These are phyloP conservation scores for Oryza meridionalis DNA, from an alignment of 176 grass and related monocot species.

Conservation along the genomic window DNA sequence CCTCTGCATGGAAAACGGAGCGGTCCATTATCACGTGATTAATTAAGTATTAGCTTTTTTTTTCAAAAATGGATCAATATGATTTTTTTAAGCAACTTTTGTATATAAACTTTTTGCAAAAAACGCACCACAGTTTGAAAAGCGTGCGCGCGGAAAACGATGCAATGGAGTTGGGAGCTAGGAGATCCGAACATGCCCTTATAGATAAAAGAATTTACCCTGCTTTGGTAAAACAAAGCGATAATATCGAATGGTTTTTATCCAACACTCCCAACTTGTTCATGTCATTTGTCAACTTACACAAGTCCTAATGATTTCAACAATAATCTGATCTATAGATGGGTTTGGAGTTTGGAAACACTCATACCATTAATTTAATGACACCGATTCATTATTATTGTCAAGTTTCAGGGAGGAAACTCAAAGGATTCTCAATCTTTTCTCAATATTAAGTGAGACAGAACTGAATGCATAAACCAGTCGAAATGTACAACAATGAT, in stretches of 20 bases:
- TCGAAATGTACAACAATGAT: neutral
- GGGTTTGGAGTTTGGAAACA: neutral
- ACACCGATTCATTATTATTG: too few relatives aligned
- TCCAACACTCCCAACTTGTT: neutral
- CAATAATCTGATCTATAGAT: neutral
- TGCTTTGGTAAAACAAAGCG: neutral
- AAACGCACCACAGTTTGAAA: too few relatives aligned
- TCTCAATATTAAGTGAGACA: neutral
- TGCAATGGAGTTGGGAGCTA: too few relatives aligned
- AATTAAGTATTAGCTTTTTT: too few relatives aligned
- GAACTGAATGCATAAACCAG: neutral
- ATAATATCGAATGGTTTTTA: neutral
- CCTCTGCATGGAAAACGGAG: too few relatives aligned
- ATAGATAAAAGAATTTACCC: constrained; percentile 4
- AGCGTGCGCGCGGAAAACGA: too few relatives aligned
- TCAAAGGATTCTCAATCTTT: neutral
- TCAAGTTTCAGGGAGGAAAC: neutral
- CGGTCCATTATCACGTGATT: too few relatives aligned
- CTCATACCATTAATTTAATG: too few relatives aligned
- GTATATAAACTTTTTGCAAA: too few relatives aligned
- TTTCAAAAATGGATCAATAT: too few relatives aligned
- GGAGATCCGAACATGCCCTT: too few relatives aligned
- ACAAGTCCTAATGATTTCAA: constrained; percentile 17
- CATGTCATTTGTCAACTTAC: neutral
- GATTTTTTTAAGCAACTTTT: too few relatives aligned